Evolutionary conservation across 2,329 filamentous ascomycete species (phyloP), one percentile per base, ranked within the genome.

Genomic region (Trichoderma hamatum): DNA sequence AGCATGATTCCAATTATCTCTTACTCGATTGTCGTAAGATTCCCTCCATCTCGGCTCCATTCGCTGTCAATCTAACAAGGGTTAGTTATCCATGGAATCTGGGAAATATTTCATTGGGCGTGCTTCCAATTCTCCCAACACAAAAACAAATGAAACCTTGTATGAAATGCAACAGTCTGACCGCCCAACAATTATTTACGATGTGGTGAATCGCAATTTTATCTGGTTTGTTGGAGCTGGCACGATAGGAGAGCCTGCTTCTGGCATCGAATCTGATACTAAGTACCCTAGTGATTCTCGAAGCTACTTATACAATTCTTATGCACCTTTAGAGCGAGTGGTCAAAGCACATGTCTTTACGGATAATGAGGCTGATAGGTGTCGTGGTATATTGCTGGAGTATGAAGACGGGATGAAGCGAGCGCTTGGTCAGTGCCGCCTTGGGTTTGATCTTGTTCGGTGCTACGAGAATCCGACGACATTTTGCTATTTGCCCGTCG

Each of bases 111-210:
- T 43, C 16, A 43, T 43, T 13, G 36, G 36, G 3, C 6, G 19
- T 16, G 2, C 36, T 19, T 3, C 9, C 16, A 7, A 6, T n/a
- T 1, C 1, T 4, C 5, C 6, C 16, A 16, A 3, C 2, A 16
- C 14, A 19, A 2, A 19, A 7, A 19, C 19, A 16, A 7, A 1
- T 6, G 39, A 43, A 43, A 43, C 39, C 39, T 43, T 43, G 39
- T 9, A 43, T n/a, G 16, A 9, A 43, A 9, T n/a, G 2, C 39
- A 6, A 43, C 5, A n/a, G 16, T 19, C 39, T 7, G 39, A 43
- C 3, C 19, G 39, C 39, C 10, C n/a, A 7, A 43, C 39, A 9
- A 16, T 43, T n/a, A n/a, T 5, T 43, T 9, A n/a, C 19, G 3
- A n/a, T n/a, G 5, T 43, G 9, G 3, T 19, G 19, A 9, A 43